Conservation (phyloP, 768 basidiomycete species). For the Termitomyces sp. region DNA sequence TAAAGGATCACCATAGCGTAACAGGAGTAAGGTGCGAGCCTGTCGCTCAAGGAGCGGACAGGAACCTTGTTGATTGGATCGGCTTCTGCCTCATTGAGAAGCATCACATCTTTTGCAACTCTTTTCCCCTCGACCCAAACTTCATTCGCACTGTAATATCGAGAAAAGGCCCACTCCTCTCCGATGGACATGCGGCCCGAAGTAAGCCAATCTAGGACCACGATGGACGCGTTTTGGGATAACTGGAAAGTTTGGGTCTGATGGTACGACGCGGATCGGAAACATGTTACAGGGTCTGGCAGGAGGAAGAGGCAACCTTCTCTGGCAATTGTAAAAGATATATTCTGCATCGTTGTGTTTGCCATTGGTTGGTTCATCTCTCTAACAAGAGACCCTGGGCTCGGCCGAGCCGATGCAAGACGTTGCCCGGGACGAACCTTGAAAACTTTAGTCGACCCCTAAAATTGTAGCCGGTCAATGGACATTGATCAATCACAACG, state of each 20-base stretch:
- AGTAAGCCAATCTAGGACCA: slow-evolving; percentile 89
- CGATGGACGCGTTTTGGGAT: slow-evolving; percentile 50
- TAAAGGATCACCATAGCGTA: slow-evolving; percentile 84
- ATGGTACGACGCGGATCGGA: slow-evolving; percentile 74
- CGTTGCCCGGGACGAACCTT: slow-evolving; percentile 66
- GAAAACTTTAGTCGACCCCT: slow-evolving; percentile 97
- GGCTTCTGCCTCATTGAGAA: slow-evolving; percentile 53
- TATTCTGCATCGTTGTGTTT: slow-evolving; percentile 52
- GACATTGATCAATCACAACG: not conserved
- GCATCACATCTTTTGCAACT: slow-evolving; percentile 71
- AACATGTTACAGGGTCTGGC: slow-evolving; percentile 93
- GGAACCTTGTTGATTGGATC: slow-evolving; percentile 20
- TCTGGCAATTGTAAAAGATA: slow-evolving; percentile 51
- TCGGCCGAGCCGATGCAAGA: slow-evolving; percentile 34
- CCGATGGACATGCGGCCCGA: slow-evolving; percentile 78
- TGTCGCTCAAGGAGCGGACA: slow-evolving; percentile 48
- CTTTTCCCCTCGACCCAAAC: slow-evolving; percentile 60
- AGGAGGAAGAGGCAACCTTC: slow-evolving; percentile 68
- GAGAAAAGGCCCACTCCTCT: slow-evolving; percentile 87
- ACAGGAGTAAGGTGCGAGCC: slow-evolving; percentile 78
- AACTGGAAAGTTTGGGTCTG: slow-evolving; percentile 81
- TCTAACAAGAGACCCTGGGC: not conserved
- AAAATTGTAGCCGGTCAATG: not conserved
- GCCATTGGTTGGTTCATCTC: not conserved
- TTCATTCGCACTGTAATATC: slow-evolving; percentile 85